phyloP scores from a whole-genome alignment of 2,329 filamentous ascomycete genomes.

The Stagonosporopsis cucurbitacearum region DNA sequence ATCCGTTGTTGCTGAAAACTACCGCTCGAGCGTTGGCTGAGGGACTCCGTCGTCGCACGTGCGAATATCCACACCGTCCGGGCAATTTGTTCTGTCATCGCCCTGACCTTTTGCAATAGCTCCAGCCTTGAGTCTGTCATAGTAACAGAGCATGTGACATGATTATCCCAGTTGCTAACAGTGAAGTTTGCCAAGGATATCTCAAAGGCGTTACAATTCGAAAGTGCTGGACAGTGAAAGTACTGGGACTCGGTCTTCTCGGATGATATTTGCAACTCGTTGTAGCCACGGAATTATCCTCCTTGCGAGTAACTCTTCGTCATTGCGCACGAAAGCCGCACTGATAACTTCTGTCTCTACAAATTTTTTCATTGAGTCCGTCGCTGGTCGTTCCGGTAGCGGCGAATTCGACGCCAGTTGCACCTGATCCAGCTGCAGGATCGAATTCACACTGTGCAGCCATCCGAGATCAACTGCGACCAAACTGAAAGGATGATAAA shows the following conservation, averaged over 20 bases:
- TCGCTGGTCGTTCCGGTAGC: slow-evolving; percentile 58
- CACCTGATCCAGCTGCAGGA: slow-evolving; percentile 35
- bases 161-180: neutral
- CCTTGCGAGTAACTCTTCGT: slow-evolving; percentile 71
- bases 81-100: neutral
- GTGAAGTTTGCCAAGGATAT: neutral
- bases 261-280: slow-evolving; percentile 63
- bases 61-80: too few species aligned
- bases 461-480: slow-evolving; percentile 48
- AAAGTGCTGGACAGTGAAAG: slow-evolving; percentile 60
- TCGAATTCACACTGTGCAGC: slow-evolving; percentile 49
- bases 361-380: slow-evolving; percentile 56
- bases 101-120: neutral
- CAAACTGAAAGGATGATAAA: neutral
- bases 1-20: too few species aligned
- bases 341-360: neutral
- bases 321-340: slow-evolving; percentile 50
- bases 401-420: slow-evolving; percentile 55
- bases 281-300: slow-evolving; percentile 75
- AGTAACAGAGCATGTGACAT: neutral
- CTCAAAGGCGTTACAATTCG: neutral
- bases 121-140: neutral
- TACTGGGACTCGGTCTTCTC: slow-evolving; percentile 65
- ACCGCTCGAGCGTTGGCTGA: neutral
- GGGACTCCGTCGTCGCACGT: too few species aligned